Evolutionary conservation across 169 alveolate genomes (phyloP).

Genomic region (Cystoisospora suis): DNA sequence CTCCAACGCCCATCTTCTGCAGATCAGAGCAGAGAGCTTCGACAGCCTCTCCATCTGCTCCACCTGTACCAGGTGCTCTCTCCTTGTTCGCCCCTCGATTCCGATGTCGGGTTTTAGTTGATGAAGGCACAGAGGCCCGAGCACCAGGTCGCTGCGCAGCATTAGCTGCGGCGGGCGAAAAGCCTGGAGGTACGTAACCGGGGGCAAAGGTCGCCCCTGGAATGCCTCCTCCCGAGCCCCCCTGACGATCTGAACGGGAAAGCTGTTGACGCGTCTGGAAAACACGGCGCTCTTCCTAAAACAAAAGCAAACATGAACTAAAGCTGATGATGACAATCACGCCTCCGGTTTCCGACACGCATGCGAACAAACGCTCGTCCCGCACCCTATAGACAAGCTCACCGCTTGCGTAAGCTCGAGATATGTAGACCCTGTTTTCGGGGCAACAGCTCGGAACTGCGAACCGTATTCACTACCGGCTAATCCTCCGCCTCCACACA

Average conservation of each 20-base stretch:
- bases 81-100: background rate
- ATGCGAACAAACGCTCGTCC: too few relatives aligned
- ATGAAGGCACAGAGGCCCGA: too few relatives aligned
- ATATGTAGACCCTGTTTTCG: too few relatives aligned
- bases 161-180: background rate
- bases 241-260: conserved; percentile 1
- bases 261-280: conserved; percentile 49
- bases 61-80: background rate
- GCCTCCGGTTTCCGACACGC: too few relatives aligned
- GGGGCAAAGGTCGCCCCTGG: background rate
- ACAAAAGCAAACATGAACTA: background rate
- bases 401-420: too few relatives aligned
- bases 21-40: background rate
- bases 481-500: too few relatives aligned
- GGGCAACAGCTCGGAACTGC: too few relatives aligned
- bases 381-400: too few relatives aligned
- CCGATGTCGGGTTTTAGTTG: background rate
- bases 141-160: too few relatives aligned
- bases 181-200: conserved; percentile 22
- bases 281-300: conserved; percentile 28
- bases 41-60: background rate
- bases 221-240: background rate
- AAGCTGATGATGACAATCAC: too few relatives aligned
- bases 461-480: too few relatives aligned
- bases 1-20: background rate